Evolutionary conservation across 176 grass and related monocot genomes (phyloP), one percentile per base, ranked within the genome.

Genomic region (Carex scoparia): DNA sequence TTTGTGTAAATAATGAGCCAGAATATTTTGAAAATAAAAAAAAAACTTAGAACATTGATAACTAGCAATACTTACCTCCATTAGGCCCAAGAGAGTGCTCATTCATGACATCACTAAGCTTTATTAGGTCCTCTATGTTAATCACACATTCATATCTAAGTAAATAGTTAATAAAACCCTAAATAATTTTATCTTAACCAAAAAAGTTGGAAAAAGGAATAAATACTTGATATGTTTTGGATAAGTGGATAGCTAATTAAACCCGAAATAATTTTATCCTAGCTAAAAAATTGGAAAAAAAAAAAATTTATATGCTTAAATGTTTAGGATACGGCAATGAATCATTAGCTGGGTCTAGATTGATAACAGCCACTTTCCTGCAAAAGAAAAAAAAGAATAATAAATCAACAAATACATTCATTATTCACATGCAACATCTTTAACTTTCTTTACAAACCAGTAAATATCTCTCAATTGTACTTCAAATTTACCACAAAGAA

Each of bases 51-150:
- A 73, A 49, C 15, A 31, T 37, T 30, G n/a, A 44, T 63, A 31
- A 60, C 8, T 23, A 23, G 37, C 11, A 58, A 56, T 28, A 6
- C 38, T 62, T 79, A 98, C 93, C 96, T 95, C 96, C 96, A 80
- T 98, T 98, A 68, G 96, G 96, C 68, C 96, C 96, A 92, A 98
- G 93, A 18, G 91, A 95, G 84, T 94, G 93, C 71, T 93, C 96
- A 1, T 61, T 61, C 93, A 95, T 98, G 64, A 92, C 93, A 94
- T 98, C 96, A 69, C 88, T 94, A 4, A 95, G 91, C 84, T 95
- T 95, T 82, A 95, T 89, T 38, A 98, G 93, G 61, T 98, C 91
- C 77, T 98, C 93, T 13, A 98, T 95, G 83, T 95, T 95, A 65
- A 98, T 82, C 18, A 91, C 85, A 82, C 96, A 98, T 12, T 98